Conservation (phyloP, 805 yeast species). For the Debaryomyces hansenii region DNA sequence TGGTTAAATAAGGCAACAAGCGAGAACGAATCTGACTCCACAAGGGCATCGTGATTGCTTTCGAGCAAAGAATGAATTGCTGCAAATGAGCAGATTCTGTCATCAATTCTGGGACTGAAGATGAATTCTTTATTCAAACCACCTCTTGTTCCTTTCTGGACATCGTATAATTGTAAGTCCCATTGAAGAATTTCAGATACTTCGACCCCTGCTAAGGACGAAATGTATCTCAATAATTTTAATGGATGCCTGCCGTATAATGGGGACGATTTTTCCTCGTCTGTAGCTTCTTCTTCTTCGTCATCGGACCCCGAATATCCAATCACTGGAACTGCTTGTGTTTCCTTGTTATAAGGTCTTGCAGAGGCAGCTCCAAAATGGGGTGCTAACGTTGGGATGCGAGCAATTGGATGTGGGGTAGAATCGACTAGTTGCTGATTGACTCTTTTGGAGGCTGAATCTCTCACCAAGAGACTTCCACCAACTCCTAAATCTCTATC, state of each 20-base stretch:
- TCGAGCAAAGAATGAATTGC: constrained; percentile 62
- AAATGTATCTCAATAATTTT: constrained; percentile 65
- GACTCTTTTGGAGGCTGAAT: constrained; percentile 29
- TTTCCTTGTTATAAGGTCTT: constrained; percentile 76
- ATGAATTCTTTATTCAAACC: constrained; percentile 77
- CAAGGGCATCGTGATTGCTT: constrained; percentile 22
- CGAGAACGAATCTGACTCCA: constrained; percentile 42
- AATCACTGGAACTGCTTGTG: constrained; percentile 74
- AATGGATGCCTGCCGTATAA: constrained; percentile 68
- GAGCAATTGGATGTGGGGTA: constrained; percentile 70
- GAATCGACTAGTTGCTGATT: constrained; percentile 51
- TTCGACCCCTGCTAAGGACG: constrained; percentile 56
- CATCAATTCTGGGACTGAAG: constrained; percentile 83
- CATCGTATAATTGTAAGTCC: constrained; percentile 79
- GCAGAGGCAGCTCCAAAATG: constrained; percentile 74
- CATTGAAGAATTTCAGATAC: constrained; percentile 65
- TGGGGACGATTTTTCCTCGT: constrained; percentile 63
- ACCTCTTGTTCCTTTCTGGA: constrained; percentile 76
- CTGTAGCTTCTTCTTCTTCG: constrained; percentile 47
- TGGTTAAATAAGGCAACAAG: constrained; percentile 71
- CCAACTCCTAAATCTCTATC: constrained; percentile 87
- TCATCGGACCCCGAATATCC: constrained; percentile 45
- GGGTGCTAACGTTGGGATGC: constrained; percentile 82
- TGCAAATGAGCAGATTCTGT: constrained; percentile 76
- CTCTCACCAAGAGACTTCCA: constrained; percentile 65